Evolutionary conservation across 345 rosid species (phyloP), one percentile per base, ranked within the genome.

Genomic region (Gynandropsis gynandra): DNA sequence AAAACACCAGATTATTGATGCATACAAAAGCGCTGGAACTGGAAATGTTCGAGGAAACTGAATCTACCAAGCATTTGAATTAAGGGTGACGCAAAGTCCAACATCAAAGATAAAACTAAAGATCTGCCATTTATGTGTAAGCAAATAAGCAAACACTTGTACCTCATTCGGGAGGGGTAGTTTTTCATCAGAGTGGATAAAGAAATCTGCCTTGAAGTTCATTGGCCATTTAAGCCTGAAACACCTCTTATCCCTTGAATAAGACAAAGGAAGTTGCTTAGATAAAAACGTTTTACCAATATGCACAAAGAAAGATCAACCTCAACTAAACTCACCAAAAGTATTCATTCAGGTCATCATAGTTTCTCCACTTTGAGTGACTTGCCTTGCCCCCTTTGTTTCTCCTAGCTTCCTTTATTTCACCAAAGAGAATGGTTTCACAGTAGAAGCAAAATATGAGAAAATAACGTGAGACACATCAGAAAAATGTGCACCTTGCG

Each of bases 291-390:
- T 16, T 47, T 47, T 42, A 13, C 50, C 9, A 52, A 17, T 20
- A 52, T 62, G 50, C 33, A 62, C 9, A 48, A 24, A 18, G 54
- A 21, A 62, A 20, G 57, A 53, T 50, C 10, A 48, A 49, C 16
- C 34, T 47, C 49, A 46, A 70, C 35, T 40, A 15, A 63, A 66
- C 74, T 72, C 61, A 92, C 99, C 99, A 92, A 58, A 92, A 92
- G 74, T 85, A 92, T 75, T 92, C 99, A 64, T 92, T 92, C 47
- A 92, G 59, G 65, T 92, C 99, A 72, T 92, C 99, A 61, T 92
- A 92, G 58, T 92, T 92, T 72, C 99, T 88, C 99, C 97, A 88
- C 70, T 56, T 81, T 39, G 99, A 85, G 76, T 88, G 97, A 70
- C 99, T 88, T 48, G 86, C 90, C 67, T 68, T 85, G 65, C 99